A percentile compares a stretch with the other conserved stretches of the same genome.
phyloP scores from a whole-genome alignment of 345 rosid species.

The Moricandia arvensis region DNA sequence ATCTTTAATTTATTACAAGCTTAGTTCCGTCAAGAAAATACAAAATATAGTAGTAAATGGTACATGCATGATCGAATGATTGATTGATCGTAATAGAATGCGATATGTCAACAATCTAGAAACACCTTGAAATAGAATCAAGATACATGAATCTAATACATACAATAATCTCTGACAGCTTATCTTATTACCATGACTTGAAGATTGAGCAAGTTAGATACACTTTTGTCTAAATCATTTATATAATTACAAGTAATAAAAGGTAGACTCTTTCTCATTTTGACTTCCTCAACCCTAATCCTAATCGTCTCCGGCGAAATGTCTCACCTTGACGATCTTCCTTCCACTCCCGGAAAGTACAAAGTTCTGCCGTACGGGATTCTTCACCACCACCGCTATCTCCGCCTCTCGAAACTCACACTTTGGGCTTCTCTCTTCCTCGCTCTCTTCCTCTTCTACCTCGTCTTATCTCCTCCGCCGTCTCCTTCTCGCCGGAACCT shows the following conservation, averaged over 20 bases:
- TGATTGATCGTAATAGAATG: conserved; percentile 13
- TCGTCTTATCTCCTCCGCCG: conserved; percentile 35
- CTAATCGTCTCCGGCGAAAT: conserved; percentile 35
- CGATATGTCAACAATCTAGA: conserved; percentile 15
- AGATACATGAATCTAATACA: conserved; percentile 9
- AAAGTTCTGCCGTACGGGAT: conserved; percentile 38
- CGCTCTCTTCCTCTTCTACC: conserved; percentile 48
- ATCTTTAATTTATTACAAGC: background rate
- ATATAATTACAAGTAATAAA: conserved; percentile 4
- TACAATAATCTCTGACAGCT: conserved; percentile 11
- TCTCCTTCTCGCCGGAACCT: conserved; percentile 45
- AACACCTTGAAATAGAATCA: conserved; percentile 4
- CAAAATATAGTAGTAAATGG: background rate
- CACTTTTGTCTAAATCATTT: too few species aligned
- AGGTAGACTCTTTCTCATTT: conserved; percentile 27
- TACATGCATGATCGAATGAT: conserved; percentile 20
- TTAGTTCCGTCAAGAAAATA: background rate
- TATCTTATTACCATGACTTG: conserved; percentile 17
- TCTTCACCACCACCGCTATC: conserved; percentile 49
- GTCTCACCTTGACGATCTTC: conserved; percentile 55
- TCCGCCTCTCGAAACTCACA: conserved; percentile 47
- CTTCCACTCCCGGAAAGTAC: conserved; percentile 65
- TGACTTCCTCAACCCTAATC: conserved; percentile 25
- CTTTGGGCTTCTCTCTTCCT: conserved; percentile 51
- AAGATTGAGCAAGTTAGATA: background rate